Base-by-base conservation (phyloP, 164 flowering plant genomes). In the Stephania cephalantha region DNA sequence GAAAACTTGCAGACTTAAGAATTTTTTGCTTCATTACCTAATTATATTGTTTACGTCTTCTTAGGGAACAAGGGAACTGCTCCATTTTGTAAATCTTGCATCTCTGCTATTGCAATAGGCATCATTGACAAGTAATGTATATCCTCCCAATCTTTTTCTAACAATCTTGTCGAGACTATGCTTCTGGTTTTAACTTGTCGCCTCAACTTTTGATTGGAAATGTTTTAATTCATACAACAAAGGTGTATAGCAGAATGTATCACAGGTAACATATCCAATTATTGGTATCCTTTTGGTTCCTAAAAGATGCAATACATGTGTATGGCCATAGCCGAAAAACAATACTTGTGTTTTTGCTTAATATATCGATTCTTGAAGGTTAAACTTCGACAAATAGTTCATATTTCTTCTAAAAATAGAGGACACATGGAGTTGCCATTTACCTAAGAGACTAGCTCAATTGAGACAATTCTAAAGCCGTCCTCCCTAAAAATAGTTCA, bases 51-150 rank as follows among this genome's bases (percentile, higher is more conserved):
- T 73, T n/a, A 55, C 53, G 1, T 53, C 29, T 67, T 18, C 61
- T 67, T 35, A 86, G 88, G 84, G 86, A 78, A 58, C 79, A 81
- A 77, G 86, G 87, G 46, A 80, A 79, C 82, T 90, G 91, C 88
- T 64, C 80, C 80, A 85, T 90, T 73, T 68, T 90, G 75, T 88
- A 80, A 83, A 71, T 71, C 31, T 42, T 63, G 35, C 22, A 78
- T 29, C 35, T 55, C 20, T 5, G 46, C 52, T 22, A 29, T 29
- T 18, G 8, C 3, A 22, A 29, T 46, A 71, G 46, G 61, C 61
- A 46, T 71, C 78, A 61, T 45, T 46, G 74, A 70, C 12, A 75
- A 44, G 74, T 35, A 46, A 55, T n/a, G 17, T 42, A 50, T 5
- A n/a, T 69, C 31, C 68, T 44, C 9, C 61, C 50, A 61, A 12